Evolutionary conservation across 371 early-diverging fungal genomes (phyloP).

Genomic region (Mucor sp.): DNA sequence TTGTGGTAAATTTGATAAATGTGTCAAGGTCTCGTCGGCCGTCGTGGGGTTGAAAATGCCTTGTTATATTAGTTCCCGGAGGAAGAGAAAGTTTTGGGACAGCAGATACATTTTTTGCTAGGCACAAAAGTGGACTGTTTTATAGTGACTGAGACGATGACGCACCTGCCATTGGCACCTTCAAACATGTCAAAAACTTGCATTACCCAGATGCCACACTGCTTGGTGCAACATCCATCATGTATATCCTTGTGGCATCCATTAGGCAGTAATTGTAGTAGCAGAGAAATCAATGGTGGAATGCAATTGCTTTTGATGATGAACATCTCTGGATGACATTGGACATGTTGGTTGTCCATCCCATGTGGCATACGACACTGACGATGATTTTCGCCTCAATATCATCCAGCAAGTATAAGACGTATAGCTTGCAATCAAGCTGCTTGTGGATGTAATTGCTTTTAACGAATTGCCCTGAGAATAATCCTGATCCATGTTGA

Average conservation of each 20-base stretch:
- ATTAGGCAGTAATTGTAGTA: not conserved
- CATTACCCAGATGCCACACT: not conserved
- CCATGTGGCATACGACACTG: too few relatives aligned
- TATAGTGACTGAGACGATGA: constrained; percentile 17
- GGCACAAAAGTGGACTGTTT: constrained; percentile 20
- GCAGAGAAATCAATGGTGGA: not conserved
- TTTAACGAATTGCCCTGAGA: too few relatives aligned
- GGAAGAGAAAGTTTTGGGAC: not conserved
- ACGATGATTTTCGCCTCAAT: not conserved
- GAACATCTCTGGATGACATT: not conserved
- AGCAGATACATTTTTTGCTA: constrained; percentile 9
- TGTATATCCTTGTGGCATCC: not conserved
- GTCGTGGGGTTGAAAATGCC: constrained; percentile 6
- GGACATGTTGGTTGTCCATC: too few relatives aligned
- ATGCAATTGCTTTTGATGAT: not conserved
- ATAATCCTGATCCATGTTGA: too few relatives aligned
- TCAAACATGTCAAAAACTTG: not conserved
- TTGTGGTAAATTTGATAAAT: not conserved
- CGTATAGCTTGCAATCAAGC: too few relatives aligned
- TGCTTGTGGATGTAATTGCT: too few relatives aligned
- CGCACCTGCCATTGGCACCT: constrained; percentile 6
- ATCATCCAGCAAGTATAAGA: too few relatives aligned
- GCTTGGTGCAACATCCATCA: not conserved
- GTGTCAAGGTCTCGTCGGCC: not conserved
- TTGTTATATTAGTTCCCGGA: constrained; percentile 10